Percentiles rank a stretch among this genome's conserved stretches.
Evolutionary conservation across 2,329 filamentous ascomycete species (phyloP).

Genomic region (Calonectria multiphialidica): DNA sequence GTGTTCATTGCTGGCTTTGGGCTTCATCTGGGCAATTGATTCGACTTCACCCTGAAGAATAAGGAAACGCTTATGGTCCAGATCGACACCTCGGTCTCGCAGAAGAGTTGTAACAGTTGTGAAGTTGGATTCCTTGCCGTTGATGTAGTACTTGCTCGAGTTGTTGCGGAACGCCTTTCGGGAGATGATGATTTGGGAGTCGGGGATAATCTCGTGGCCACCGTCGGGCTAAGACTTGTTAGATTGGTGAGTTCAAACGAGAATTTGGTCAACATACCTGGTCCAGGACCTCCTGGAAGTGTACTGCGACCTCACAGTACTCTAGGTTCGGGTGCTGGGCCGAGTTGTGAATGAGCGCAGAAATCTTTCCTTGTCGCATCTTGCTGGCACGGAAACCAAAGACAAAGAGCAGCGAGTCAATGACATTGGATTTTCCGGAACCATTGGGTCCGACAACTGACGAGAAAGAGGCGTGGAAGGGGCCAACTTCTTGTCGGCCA

Average conservation of each 20-base stretch:
- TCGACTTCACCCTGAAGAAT: constrained; percentile 98
- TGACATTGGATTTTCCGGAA: constrained; percentile 98
- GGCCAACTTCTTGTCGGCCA: constrained; percentile 92
- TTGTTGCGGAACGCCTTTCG: constrained; percentile 98
- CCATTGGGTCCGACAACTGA: constrained; percentile 98
- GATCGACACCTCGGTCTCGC: constrained; percentile 88
- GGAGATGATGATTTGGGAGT: constrained; percentile 89
- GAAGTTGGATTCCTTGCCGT: constrained; percentile 89
- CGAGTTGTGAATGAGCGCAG: constrained; percentile 97
- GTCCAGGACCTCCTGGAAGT: constrained; percentile 96
- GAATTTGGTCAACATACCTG: constrained; percentile 58
- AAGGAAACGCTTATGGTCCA: constrained; percentile 97
- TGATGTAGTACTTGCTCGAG: constrained; percentile 98
- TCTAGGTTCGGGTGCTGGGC: constrained; percentile 87
- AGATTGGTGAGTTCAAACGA: constrained; percentile 30
- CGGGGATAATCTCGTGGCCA: constrained; percentile 80
- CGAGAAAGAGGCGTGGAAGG: constrained; percentile 97
- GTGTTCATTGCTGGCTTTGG: constrained; percentile 94
- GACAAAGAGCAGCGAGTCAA: constrained; percentile 97
- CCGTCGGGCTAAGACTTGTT: constrained; percentile 70
- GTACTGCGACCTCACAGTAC: constrained; percentile 94
- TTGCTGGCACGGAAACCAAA: constrained; percentile 99
- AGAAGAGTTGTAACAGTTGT: constrained; percentile 90
- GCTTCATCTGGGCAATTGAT: constrained; percentile 99
- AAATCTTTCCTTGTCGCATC: constrained; percentile 99